Conservation (phyloP, 192 early-diverging fungal species). For the Chytriomyces hyalinus region DNA sequence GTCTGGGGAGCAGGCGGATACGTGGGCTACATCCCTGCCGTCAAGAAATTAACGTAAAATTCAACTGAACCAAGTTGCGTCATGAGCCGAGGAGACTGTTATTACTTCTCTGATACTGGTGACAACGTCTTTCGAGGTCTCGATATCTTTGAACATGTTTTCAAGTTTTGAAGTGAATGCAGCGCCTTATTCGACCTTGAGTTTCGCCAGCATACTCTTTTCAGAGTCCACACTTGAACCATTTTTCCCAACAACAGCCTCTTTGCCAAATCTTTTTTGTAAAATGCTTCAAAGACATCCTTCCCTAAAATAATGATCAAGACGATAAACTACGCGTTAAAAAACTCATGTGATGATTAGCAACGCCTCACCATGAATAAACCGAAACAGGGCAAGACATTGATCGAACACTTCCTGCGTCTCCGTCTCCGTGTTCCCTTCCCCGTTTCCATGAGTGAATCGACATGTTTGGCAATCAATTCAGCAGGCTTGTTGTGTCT, state of each 20-base stretch:
- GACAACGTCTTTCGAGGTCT: constrained; percentile 77
- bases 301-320: constrained; percentile 64
- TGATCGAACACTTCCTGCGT: constrained; percentile 72
- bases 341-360: not conserved
- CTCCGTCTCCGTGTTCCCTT: constrained; percentile 67
- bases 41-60: constrained; percentile 81
- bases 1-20: constrained; percentile 76
- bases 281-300: constrained; percentile 97
- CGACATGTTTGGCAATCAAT: constrained; percentile 89
- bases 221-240: constrained; percentile 86
- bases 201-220: constrained; percentile 80
- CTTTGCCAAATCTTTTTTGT: constrained; percentile 90
- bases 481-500: constrained; percentile 84
- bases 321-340: not conserved
- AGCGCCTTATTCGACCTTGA: constrained; percentile 88
- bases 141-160: constrained; percentile 97
- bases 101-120: constrained; percentile 50
- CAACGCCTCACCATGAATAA: constrained; percentile 58
- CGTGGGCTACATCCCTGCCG: constrained; percentile 90
- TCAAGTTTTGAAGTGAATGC: constrained; percentile 93
- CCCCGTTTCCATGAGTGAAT: constrained; percentile 85
- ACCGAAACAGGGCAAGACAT: constrained; percentile 86
- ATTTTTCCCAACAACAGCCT: constrained; percentile 80
- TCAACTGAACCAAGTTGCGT: constrained; percentile 53
- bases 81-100: constrained; percentile 39